Evolutionary conservation across 1,139 yeast species (phyloP), one percentile per base, ranked within the genome.

Genomic region (Geotrichum bryndzae): DNA sequence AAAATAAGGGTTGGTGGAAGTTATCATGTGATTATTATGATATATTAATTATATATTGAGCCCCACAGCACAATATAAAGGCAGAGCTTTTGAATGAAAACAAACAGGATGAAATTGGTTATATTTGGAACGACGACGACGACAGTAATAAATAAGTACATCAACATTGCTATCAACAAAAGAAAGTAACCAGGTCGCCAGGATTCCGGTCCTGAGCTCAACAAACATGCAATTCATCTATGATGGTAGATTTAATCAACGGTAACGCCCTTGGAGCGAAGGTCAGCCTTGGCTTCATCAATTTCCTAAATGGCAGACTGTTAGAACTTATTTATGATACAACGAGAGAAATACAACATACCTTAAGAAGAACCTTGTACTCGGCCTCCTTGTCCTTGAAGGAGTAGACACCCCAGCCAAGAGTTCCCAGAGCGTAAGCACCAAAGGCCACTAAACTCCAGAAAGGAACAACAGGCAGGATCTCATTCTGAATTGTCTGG

Each of bases 371-470:
- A 70, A 86, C 91, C 68, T 79, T 73, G 75, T 87, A 84, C 73
- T 86, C 87, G 61, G 80, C 87, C 67, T 85, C 85, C 75, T 87
- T 87, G 76, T 87, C 90, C 70, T 86, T 85, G 76, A 87, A 85
- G 1, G 90, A 84, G 69, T 80, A 77, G 27, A 87, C 86, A 61
- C 89, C 90, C 80, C 83, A 83, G 53, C 94, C 92, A 64, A 87
- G 79, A 8, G 88, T 82, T 57, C 82, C 87, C 68, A 87, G 79
- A 18, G 91, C 85, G 70, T 85, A 87, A 25, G 88, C 77, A 45
- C 92, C 92, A 72, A 87, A 87, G 6, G 87, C 70, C 41, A 87
- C 89, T 67, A 87, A 76, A 0, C 78, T 81, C 92, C 92, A 87
- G 79, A 82, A 85, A 59, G 94, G 94, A 63, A 87, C 75, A 70